Conservation (phyloP, 305 asterid species). For the Fraxinus sp. region DNA sequence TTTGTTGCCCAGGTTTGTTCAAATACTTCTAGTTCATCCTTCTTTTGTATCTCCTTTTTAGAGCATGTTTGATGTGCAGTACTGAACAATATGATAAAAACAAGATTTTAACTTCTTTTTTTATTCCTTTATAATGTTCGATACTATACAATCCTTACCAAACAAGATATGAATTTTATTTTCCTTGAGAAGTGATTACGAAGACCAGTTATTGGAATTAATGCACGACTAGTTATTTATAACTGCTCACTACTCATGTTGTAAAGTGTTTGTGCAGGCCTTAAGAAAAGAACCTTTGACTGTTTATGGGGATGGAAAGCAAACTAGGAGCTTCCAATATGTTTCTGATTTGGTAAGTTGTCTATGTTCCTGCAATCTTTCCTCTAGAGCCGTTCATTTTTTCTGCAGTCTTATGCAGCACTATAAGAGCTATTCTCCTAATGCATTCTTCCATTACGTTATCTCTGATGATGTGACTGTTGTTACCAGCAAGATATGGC, state of each 20-base stretch:
- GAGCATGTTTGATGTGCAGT: background rate
- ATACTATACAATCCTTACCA: background rate
- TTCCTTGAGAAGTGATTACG: background rate
- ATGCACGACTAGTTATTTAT: background rate
- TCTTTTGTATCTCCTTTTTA: background rate
- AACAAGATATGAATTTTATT: background rate
- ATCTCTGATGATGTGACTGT: background rate
- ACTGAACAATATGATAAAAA: background rate
- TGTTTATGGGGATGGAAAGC: conserved; percentile 91
- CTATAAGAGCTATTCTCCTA: background rate
- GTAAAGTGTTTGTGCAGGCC: conserved; percentile 43
- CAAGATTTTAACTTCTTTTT: background rate
- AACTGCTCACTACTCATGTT: background rate
- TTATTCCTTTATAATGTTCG: background rate
- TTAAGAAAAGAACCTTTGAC: conserved; percentile 76
- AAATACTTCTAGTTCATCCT: background rate
- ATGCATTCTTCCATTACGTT: background rate
- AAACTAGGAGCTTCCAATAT: conserved; percentile 89
- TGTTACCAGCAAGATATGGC: background rate
- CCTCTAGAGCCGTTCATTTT: background rate
- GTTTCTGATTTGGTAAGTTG: conserved; percentile 74
- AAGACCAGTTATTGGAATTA: background rate
- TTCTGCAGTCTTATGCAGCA: background rate
- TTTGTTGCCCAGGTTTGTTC: conserved; percentile 74
- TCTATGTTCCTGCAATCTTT: background rate